Evolutionary conservation across 441 rosid species (phyloP).

Genomic region (California macrophylla): DNA sequence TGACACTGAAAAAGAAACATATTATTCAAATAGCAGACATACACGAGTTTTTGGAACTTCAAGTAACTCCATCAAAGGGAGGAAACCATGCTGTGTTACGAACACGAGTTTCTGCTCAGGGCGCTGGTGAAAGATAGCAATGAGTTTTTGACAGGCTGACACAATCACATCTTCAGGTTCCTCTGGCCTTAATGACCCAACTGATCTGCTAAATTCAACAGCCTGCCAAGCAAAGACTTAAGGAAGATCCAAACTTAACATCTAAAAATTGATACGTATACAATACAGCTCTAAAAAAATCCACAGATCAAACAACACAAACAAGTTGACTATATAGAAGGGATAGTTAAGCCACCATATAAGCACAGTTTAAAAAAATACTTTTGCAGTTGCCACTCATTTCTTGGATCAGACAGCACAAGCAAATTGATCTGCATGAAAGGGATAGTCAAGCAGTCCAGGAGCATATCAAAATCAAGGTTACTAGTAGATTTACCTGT

Average conservation of each 20-base stretch:
- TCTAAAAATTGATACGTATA: background rate
- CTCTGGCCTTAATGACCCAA: constrained; percentile 62
- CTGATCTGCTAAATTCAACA: constrained; percentile 83
- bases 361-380: no score
- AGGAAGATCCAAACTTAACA: constrained; percentile 13
- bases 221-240: constrained; percentile 40
- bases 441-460: background rate
- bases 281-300: background rate
- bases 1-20: constrained; percentile 14
- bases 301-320: background rate
- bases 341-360: no score
- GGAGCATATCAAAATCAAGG: constrained; percentile 7
- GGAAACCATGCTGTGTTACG: constrained; percentile 83
- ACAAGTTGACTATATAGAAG: background rate
- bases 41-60: constrained; percentile 75
- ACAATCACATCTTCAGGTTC: constrained; percentile 83
- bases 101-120: constrained; percentile 80
- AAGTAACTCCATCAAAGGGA: constrained; percentile 81
- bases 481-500: constrained; percentile 43
- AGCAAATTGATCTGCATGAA: no score
- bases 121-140: constrained; percentile 74
- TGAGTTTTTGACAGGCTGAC: constrained; percentile 75
- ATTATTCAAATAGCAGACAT: constrained; percentile 24
- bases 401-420: no score
- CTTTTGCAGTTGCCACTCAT: no score